Percentiles rank a stretch among this genome's conserved stretches.
Evolutionary conservation across 805 yeast genomes (phyloP).

Genomic region (Yamadazyma laniorum): DNA sequence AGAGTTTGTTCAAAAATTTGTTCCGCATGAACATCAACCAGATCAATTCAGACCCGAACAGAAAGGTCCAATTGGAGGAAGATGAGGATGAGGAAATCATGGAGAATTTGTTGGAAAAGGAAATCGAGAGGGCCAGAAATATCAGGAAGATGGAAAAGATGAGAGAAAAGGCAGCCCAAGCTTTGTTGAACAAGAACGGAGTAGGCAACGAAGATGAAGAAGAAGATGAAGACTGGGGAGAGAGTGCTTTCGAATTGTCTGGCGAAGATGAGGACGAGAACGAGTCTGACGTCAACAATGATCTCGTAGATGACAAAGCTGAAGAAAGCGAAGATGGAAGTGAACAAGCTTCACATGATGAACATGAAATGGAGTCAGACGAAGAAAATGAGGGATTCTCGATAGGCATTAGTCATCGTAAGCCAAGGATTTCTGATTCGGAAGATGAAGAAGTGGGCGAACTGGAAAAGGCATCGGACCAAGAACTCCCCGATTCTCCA

Average conservation of each 20-base stretch:
- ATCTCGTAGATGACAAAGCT: constrained; percentile 13
- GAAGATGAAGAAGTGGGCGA: constrained; percentile 18
- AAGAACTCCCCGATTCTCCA: neutral
- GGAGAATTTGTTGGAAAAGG: constrained; percentile 48
- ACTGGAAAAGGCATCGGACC: constrained; percentile 5
- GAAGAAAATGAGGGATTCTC: constrained; percentile 18
- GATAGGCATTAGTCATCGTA: constrained; percentile 13
- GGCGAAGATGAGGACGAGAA: constrained; percentile 12
- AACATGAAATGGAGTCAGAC: constrained; percentile 21
- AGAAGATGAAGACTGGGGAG: constrained; percentile 21
- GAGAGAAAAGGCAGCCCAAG: constrained; percentile 35
- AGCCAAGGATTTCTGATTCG: constrained; percentile 9
- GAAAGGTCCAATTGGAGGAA: constrained; percentile 27
- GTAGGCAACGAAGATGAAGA: constrained; percentile 16
- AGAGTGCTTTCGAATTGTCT: constrained; percentile 8
- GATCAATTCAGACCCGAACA: constrained; percentile 21
- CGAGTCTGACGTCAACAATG: constrained; percentile 20
- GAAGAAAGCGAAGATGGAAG: constrained; percentile 12
- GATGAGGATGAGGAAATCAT: constrained; percentile 44
- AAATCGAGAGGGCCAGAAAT: constrained; percentile 46
- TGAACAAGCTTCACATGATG: too few species aligned
- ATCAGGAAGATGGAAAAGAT: constrained; percentile 44
- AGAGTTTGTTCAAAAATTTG: constrained; percentile 9
- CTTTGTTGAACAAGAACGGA: constrained; percentile 17
- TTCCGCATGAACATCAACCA: constrained; percentile 40